Evolutionary conservation across 2,329 filamentous ascomycete genomes (phyloP).

Genomic region (Fusarium abutilonis): DNA sequence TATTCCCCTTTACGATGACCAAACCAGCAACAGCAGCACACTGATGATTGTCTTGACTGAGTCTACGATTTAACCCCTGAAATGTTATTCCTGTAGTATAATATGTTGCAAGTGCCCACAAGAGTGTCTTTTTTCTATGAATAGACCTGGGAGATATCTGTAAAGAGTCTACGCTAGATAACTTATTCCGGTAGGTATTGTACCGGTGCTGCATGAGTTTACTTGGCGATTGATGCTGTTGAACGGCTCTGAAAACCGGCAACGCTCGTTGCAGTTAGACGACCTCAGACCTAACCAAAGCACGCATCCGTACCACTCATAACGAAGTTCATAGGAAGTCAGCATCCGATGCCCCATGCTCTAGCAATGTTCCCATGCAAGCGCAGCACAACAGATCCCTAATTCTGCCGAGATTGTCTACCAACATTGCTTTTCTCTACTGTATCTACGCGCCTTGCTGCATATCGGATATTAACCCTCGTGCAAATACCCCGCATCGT

Average conservation of each 20-base stretch:
- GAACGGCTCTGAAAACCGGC: not conserved
- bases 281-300: too few relatives aligned
- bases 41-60: not conserved
- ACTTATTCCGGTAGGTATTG: not conserved
- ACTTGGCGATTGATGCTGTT: not conserved
- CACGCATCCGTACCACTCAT: constrained; percentile 1
- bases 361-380: not conserved
- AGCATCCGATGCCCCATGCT: constrained; percentile 3
- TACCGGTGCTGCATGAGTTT: not conserved
- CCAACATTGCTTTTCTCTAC: constrained; percentile 12
- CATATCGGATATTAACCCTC: constrained; percentile 1
- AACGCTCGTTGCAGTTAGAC: not conserved
- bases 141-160: not conserved
- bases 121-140: not conserved
- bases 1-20: not conserved
- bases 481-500: constrained; percentile 21
- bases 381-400: constrained; percentile 17
- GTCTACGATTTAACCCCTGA: not conserved
- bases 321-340: not conserved
- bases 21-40: too few relatives aligned
- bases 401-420: constrained; percentile 26
- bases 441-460: not conserved
- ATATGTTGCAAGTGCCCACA: not conserved
- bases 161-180: not conserved
- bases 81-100: not conserved